phyloP scores from a whole-genome alignment of 2,329 filamentous ascomycete species.

The Periconia digitata region DNA sequence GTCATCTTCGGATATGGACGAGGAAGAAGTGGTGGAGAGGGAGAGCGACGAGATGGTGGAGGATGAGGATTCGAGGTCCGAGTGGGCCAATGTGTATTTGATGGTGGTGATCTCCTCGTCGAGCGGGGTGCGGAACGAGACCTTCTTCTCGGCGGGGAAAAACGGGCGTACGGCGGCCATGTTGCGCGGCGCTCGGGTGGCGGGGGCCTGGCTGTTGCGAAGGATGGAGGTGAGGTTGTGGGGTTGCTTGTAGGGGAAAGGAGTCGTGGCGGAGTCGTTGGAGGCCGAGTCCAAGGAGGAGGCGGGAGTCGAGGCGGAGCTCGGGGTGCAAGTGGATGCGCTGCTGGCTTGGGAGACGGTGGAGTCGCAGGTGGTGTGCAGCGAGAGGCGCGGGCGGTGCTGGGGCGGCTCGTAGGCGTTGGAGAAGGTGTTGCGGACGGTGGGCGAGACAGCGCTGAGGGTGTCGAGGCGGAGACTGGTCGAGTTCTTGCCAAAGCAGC shows the following conservation, averaged over 20 bases:
- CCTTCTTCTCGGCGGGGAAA: slow-evolving; percentile 60
- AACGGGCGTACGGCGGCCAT: slow-evolving; percentile 47
- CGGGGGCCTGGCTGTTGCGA: slow-evolving; percentile 47
- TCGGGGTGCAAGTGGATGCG: slow-evolving; percentile 36
- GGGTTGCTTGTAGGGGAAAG: slow-evolving; percentile 50
- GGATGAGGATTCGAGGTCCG: slow-evolving; percentile 53
- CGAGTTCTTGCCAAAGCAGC: slow-evolving; percentile 56
- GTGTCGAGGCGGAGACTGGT: slow-evolving; percentile 56
- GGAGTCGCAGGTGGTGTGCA: slow-evolving; percentile 33
- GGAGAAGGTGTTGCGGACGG: slow-evolving; percentile 62
- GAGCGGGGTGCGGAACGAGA: slow-evolving; percentile 58
- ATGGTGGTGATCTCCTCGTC: slow-evolving; percentile 62
- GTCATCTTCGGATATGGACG: slow-evolving; percentile 14
- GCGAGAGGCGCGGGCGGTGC: slow-evolving; percentile 36
- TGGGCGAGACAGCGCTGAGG: slow-evolving; percentile 60
- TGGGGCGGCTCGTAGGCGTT: slow-evolving; percentile 57
- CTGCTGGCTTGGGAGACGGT: too few species aligned
- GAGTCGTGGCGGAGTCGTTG: slow-evolving; percentile 38
- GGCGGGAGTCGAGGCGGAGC: slow-evolving; percentile 39
- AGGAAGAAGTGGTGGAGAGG: slow-evolving; percentile 14
- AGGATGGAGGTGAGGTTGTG: slow-evolving; percentile 51
- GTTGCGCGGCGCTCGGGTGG: slow-evolving; percentile 37
- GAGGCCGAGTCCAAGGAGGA: slow-evolving; percentile 45
- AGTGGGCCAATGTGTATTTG: slow-evolving; percentile 58
- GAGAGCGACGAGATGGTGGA: slow-evolving; percentile 33